A percentile compares a stretch with the other conserved stretches of the same genome.
Conservation (phyloP, 2,329 filamentous ascomycete genomes). For the Ceratocystis lukuohia region DNA sequence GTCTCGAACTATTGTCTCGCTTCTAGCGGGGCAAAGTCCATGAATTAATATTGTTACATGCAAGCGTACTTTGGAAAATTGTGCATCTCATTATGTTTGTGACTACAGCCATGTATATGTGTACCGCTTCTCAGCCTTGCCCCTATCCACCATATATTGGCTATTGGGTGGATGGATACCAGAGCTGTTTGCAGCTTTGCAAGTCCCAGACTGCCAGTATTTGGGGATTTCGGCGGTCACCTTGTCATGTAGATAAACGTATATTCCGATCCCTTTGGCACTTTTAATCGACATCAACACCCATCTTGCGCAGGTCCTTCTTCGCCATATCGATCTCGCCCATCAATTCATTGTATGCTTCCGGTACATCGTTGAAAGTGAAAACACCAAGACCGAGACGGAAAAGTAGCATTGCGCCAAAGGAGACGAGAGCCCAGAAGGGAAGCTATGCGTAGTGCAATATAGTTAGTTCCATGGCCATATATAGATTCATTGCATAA, state of each 20-base stretch:
- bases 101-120: background rate
- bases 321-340: constrained; percentile 67
- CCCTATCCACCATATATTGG: background rate
- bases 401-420: constrained; percentile 83
- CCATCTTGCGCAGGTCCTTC: constrained; percentile 56
- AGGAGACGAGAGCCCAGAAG: constrained; percentile 80
- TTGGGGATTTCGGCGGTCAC: background rate
- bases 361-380: constrained; percentile 91
- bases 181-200: background rate
- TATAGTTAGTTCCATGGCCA: background rate
- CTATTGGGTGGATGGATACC: background rate
- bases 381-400: constrained; percentile 85
- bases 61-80: background rate
- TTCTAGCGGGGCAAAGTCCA: constrained; percentile 28
- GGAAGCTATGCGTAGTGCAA: constrained; percentile 49
- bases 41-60: constrained; percentile 1
- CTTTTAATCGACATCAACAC: constrained; percentile 61
- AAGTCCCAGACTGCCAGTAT: background rate
- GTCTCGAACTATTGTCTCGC: constrained; percentile 45
- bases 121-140: background rate
- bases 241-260: background rate
- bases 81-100: background rate
- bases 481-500: background rate
- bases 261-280: background rate
- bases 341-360: constrained; percentile 74